phyloP scores from a whole-genome alignment of 2,329 filamentous ascomycete genomes.

The Diaporthe nobilis region DNA sequence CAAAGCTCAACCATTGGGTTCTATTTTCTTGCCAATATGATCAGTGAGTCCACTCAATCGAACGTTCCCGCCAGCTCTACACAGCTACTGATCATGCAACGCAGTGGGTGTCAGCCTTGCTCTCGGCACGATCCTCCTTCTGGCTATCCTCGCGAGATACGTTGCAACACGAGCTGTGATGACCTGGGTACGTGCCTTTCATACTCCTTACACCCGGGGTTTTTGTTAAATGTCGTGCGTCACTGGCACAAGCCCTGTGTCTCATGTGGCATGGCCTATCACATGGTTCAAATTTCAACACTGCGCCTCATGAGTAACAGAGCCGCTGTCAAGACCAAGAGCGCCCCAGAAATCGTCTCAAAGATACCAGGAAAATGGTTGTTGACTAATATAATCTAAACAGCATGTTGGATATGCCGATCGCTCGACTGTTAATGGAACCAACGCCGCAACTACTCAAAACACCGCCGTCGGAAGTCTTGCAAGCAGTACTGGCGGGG shows the following conservation, averaged over 20 bases:
- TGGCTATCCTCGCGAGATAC: slow-evolving; percentile 58
- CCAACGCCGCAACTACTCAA: slow-evolving; percentile 10
- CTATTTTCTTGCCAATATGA: slow-evolving; percentile 54
- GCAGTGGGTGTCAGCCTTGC: slow-evolving; percentile 57
- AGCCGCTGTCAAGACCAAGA: not conserved
- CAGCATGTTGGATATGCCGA: slow-evolving; percentile 51
- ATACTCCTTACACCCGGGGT: too few relatives aligned
- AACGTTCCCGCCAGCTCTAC: too few relatives aligned
- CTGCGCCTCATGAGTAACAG: not conserved
- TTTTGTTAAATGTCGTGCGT: not conserved
- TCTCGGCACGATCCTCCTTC: slow-evolving; percentile 53
- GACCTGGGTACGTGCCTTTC: slow-evolving; percentile 43
- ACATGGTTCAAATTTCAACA: not conserved
- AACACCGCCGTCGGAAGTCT: slow-evolving; percentile 42
- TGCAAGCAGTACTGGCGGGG: slow-evolving; percentile 37
- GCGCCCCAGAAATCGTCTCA: too few relatives aligned
- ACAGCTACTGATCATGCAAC: not conserved
- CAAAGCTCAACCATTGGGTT: slow-evolving; percentile 48
- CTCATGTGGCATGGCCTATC: not conserved
- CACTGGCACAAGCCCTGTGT: not conserved
- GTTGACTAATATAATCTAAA: not conserved
- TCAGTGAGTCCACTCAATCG: slow-evolving; percentile 50
- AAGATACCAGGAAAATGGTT: not conserved
- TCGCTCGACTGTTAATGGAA: slow-evolving; percentile 22
- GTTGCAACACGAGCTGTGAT: slow-evolving; percentile 53